These are phyloP conservation scores for Solanum chilense DNA, from an alignment of 257 asterid genomes.

Conservation along the genomic window DNA sequence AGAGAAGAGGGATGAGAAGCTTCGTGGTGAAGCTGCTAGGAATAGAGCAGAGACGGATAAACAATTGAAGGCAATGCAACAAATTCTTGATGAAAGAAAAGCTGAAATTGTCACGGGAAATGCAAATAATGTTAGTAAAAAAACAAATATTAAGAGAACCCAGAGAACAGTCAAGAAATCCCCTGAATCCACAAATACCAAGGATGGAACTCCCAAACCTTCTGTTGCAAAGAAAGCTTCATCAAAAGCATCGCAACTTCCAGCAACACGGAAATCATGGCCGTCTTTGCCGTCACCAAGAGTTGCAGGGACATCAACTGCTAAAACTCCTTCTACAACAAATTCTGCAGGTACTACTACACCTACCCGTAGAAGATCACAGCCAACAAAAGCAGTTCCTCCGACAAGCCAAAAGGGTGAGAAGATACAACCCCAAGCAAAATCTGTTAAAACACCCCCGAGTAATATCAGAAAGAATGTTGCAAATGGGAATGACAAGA, in stretches of 20 bases:
- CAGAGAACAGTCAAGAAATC: conserved; percentile 44
- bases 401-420: conserved; percentile 38
- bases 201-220: conserved; percentile 40
- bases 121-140: conserved; percentile 36
- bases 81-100: conserved; percentile 44
- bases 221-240: conserved; percentile 48
- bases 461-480: conserved; percentile 36
- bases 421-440: conserved; percentile 31
- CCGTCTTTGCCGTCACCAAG: conserved; percentile 65
- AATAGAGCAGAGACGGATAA: conserved; percentile 52
- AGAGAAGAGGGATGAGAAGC: conserved; percentile 75
- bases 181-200: conserved; percentile 41
- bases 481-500: conserved; percentile 37
- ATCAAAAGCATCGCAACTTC: conserved; percentile 47
- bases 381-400: conserved; percentile 42
- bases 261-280: conserved; percentile 82
- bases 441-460: conserved; percentile 36
- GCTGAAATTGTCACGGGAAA: conserved; percentile 32
- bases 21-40: conserved; percentile 43
- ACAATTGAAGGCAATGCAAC: conserved; percentile 34
- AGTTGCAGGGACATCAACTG: conserved; percentile 48
- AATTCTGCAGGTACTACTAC: conserved; percentile 27
- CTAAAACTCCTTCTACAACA: conserved; percentile 35
- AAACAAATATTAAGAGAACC: conserved; percentile 33
- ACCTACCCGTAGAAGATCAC: conserved; percentile 58